Base-by-base conservation (phyloP, 129 eudicot genomes). In the Flaveria bidentis region DNA sequence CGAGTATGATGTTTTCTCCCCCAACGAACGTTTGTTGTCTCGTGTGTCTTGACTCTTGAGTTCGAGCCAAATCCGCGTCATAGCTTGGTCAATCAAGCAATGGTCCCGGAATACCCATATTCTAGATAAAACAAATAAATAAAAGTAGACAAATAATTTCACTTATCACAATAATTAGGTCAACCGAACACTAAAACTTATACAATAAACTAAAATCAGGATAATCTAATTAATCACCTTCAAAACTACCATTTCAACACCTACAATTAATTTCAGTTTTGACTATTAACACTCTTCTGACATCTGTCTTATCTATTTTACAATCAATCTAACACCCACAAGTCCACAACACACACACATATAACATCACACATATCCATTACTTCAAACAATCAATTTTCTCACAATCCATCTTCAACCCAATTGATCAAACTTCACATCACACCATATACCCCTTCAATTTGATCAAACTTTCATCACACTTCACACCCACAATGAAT, bases 401-500 rank as follows among this genome's bases (percentile, higher is more conserved):
- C 49, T 47, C 12, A 14, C 52, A 11, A 47, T 47, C 49, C 49
- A 45, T 8, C 49, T 45, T 45, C 47, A 44, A 55, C 26, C 55
- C 12, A 44, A 16, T 49, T 51, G 53, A 62, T 75, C 60, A 26
- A 60, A 45, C 11, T 15, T 18, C 25, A 39, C 44, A 2, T 53
- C 18, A 60, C 6, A 66, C 16, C 4, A 16, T 45, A 36, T 5
- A 36, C 7, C 82, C 45, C 30, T 60, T 3, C 49, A 71, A 60
- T 30, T 71, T 51, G 13, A 72, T 58, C 71, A 18, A 67, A 17
- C 46, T 46, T 44, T 56, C 63, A 28, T 9, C 13, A 45, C 14
- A 68, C 76, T 15, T 60, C 14, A 33, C 76, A 58, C 64, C 44
- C 77, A 71, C 62, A 39, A 79, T 74, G 79, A 75, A 64, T 49